These are phyloP conservation scores for Pulveroboletus sp. DNA, from an alignment of 1,284 basidiomycete species.

Conservation along the genomic window DNA sequence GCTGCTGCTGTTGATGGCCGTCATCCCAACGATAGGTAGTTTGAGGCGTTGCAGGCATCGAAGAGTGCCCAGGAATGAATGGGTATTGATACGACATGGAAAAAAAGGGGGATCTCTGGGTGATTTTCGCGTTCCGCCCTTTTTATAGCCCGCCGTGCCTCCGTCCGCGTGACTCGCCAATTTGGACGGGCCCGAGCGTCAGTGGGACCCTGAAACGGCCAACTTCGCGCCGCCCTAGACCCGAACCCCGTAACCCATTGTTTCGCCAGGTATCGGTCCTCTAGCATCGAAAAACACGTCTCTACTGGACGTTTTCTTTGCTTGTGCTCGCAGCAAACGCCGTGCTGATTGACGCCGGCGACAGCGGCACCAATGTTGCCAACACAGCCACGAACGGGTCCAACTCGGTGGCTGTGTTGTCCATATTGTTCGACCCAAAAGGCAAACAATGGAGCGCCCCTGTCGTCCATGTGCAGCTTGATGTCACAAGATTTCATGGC, in stretches of 20 bases:
- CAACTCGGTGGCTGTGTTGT: not conserved
- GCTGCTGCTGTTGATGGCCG: constrained; percentile 25
- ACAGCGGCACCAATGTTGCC: not conserved
- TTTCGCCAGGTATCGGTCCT: too few relatives aligned
- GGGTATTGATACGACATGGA: constrained; percentile 44
- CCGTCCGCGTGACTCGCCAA: constrained; percentile 25
- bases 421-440: not conserved
- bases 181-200: constrained; percentile 20
- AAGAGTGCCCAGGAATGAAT: constrained; percentile 37
- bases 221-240: not conserved
- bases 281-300: not conserved
- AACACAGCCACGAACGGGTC: not conserved
- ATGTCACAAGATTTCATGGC: too few relatives aligned
- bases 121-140: constrained; percentile 6
- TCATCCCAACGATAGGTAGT: constrained; percentile 37
- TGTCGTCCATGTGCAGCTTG: too few relatives aligned
- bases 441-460: not conserved
- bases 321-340: not conserved
- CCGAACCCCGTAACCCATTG: too few relatives aligned
- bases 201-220: not conserved
- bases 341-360: too few relatives aligned
- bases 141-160: constrained; percentile 30
- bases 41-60: constrained; percentile 37
- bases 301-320: not conserved
- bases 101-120: constrained; percentile 22